phyloP scores from a whole-genome alignment of 768 basidiomycete genomes.

The Tricholoma sp. region DNA sequence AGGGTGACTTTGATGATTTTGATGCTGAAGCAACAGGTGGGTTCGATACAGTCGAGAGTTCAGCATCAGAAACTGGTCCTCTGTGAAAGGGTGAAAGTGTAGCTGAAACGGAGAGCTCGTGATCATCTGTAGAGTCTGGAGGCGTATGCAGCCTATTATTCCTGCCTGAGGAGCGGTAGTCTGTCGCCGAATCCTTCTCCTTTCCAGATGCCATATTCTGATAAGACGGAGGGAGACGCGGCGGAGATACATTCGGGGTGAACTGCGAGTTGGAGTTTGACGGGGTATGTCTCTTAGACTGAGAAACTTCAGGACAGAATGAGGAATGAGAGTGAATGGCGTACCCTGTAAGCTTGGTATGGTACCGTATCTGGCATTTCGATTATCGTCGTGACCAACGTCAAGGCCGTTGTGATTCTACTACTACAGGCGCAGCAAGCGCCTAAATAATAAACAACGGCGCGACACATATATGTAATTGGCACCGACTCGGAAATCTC shows the following conservation, averaged over 20 bases:
- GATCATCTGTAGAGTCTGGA: neutral
- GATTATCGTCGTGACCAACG: constrained; percentile 11
- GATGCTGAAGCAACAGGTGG: constrained; percentile 10
- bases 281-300: constrained; percentile 43
- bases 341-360: constrained; percentile 49
- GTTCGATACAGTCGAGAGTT: neutral
- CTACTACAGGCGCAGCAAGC: no score
- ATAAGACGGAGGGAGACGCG: constrained; percentile 25
- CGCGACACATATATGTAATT: neutral
- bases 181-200: neutral
- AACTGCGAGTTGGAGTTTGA: constrained; percentile 21
- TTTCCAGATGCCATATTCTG: neutral
- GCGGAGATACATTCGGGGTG: constrained; percentile 9
- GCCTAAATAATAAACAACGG: neutral
- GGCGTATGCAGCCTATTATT: neutral
- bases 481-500: neutral
- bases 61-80: neutral
- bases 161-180: neutral
- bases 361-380: constrained; percentile 33
- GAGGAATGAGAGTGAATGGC: constrained; percentile 9
- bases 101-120: neutral
- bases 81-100: neutral
- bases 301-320: constrained; percentile 6
- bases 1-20: neutral
- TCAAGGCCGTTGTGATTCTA: neutral